Evolutionary conservation across 352 stramenopile genomes (phyloP), one percentile per base, ranked within the genome.

Genomic region (Globisporangium lucens): DNA sequence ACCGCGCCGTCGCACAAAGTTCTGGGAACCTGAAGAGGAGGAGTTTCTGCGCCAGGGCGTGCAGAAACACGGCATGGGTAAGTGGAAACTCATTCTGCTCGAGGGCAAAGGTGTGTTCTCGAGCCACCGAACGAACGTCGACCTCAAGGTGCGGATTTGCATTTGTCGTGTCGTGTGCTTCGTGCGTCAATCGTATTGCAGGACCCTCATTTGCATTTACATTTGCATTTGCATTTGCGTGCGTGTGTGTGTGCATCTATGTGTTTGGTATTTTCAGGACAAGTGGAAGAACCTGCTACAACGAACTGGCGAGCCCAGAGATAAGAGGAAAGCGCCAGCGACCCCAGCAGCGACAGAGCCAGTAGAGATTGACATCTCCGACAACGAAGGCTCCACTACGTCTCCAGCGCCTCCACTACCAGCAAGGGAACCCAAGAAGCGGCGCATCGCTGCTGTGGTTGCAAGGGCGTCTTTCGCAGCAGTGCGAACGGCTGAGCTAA

Each of bases 21-120:
- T 69, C 17, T 91, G 83, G 81, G 82, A 67, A 20, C 63, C 57
- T 0, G 74, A 77, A 8, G 83, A 91, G 57, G 81, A 83, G 46
- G 49, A 77, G 4, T 75, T 73, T 38, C 61, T 89, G 10, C 63
- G 77, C 17, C 41, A 61, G 13, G 76, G 79, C n/a, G 79, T 91
- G n/a, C 64, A 62, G 41, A 75, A 68, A 52, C 66, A 73, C 46
- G 81, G 81, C 3, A 20, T 69, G 17, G 83, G 80, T 15, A 75
- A 76, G 8, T 91, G 83, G 83, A 74, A 70, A 49, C 46, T 68
- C 29, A 89, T 91, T 46, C 65, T 89, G 0, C n/a, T 67, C 0
- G 66, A 79, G 7, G 79, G 83, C 0, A 24, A 59, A 1, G 56
- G 41, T 5, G 67, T 90, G 2, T 91, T 91, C 66, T 69, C 68